Conservation (phyloP, 1,284 basidiomycete genomes). For the Trichosporon asahii region DNA sequence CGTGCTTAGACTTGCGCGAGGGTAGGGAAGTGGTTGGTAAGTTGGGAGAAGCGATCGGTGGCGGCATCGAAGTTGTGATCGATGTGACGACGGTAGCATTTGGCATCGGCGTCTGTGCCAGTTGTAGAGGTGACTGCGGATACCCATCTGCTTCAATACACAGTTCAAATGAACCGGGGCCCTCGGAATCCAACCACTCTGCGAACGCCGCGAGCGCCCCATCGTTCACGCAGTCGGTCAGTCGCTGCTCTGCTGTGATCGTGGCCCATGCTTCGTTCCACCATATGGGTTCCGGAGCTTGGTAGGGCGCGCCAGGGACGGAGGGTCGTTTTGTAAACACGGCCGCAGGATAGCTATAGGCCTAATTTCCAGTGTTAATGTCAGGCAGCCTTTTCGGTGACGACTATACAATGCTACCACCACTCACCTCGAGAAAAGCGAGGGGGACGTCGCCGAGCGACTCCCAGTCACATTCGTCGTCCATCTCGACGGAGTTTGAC, state of each 20-base stretch:
- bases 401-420: too few species aligned
- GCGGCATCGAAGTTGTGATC: not conserved
- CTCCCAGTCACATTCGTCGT: not conserved
- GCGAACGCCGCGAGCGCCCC: not conserved
- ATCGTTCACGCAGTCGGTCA: conserved; percentile 6
- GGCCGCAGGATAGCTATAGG: not conserved
- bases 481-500: not conserved
- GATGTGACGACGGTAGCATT: conserved; percentile 5
- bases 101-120: not conserved
- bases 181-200: not conserved
- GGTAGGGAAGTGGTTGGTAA: not conserved
- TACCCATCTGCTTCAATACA: conserved; percentile 5
- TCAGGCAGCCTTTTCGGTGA: not conserved
- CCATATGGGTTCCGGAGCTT: conserved; percentile 2
- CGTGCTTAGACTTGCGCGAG: not conserved
- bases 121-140: not conserved
- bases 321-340: not conserved
- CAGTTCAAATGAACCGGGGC: not conserved
- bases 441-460: not conserved
- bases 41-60: not conserved
- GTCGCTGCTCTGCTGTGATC: not conserved
- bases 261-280: not conserved
- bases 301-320: conserved; percentile 1
- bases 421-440: conserved; percentile 3
- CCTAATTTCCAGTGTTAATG: not conserved